Percentiles rank a stretch among this genome's conserved stretches.
phyloP scores from a whole-genome alignment of 192 early-diverging fungal genomes.

The Powellomyces hirtus region DNA sequence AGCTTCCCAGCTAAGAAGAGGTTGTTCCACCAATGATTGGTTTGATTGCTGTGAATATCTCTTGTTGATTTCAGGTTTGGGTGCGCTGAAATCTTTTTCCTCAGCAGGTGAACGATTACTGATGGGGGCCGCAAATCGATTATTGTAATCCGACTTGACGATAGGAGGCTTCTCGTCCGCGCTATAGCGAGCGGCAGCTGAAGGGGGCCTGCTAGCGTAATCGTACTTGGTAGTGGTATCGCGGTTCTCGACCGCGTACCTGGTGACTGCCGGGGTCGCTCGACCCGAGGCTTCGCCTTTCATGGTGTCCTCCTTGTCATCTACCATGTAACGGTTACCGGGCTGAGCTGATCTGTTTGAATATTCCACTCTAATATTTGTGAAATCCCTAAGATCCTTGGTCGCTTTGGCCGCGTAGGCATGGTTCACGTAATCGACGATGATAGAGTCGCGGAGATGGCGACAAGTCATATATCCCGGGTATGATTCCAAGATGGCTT shows the following conservation, averaged over 20 bases:
- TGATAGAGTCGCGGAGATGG: constrained; percentile 13
- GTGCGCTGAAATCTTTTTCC: no score
- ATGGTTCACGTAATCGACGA: constrained; percentile 11
- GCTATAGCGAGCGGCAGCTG: no score
- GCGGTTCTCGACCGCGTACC: neutral
- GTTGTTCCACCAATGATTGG: no score
- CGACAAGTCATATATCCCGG: constrained; percentile 13
- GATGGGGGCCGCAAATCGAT: no score
- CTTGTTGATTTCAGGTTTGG: no score
- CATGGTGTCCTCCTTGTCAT: neutral
- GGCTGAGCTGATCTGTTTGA: constrained; percentile 12
- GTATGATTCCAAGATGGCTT: constrained; percentile 7
- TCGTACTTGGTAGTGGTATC: neutral
- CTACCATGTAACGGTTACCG: constrained; percentile 7
- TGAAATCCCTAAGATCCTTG: constrained; percentile 6
- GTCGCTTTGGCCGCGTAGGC: constrained; percentile 3
- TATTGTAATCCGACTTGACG: no score
- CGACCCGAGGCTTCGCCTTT: neutral
- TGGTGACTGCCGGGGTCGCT: neutral
- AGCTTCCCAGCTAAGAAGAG: no score
- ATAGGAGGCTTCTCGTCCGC: no score
- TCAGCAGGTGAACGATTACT: no score
- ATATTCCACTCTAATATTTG: constrained; percentile 20
- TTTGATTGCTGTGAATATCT: no score
- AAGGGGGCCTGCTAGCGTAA: no score